phyloP scores from a whole-genome alignment of 129 eudicot species.

The Flaveria robusta region DNA sequence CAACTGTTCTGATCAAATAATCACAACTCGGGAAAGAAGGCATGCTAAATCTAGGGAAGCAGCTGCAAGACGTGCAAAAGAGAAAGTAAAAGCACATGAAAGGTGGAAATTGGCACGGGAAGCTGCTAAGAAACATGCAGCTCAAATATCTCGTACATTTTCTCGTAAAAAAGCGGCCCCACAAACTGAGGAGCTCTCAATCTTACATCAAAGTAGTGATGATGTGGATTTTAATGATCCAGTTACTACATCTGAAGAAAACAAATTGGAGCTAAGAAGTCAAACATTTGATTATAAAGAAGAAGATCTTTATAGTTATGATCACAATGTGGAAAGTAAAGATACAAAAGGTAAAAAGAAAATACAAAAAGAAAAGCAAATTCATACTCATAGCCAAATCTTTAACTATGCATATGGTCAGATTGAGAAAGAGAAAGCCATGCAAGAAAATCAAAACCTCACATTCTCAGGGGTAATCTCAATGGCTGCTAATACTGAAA shows the following conservation, averaged over 20 bases:
- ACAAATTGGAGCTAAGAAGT: constrained; percentile 44
- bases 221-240: constrained; percentile 36
- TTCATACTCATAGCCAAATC: constrained; percentile 77
- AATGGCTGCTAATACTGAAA: constrained; percentile 61
- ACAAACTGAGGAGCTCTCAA: constrained; percentile 46
- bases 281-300: constrained; percentile 40
- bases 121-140: constrained; percentile 80
- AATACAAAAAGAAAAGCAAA: constrained; percentile 50
- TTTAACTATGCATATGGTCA: constrained; percentile 83
- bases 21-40: constrained; percentile 80
- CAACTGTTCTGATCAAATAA: constrained; percentile 87
- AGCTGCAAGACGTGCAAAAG: constrained; percentile 73
- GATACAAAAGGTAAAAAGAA: constrained; percentile 40
- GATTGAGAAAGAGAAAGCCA: constrained; percentile 84
- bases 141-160: constrained; percentile 67
- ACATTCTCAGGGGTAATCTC: constrained; percentile 81
- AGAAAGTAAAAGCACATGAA: constrained; percentile 69
- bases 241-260: constrained; percentile 32
- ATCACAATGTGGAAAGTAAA: constrained; percentile 35
- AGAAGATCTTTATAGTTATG: constrained; percentile 41
- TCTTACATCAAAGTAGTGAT: constrained; percentile 38
- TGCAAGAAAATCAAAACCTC: constrained; percentile 71
- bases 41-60: constrained; percentile 84
- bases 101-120: constrained; percentile 87
- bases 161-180: constrained; percentile 48